These are phyloP conservation scores for Thielaviopsis ethacetica DNA, from an alignment of 2,329 filamentous ascomycete species.

Conservation along the genomic window DNA sequence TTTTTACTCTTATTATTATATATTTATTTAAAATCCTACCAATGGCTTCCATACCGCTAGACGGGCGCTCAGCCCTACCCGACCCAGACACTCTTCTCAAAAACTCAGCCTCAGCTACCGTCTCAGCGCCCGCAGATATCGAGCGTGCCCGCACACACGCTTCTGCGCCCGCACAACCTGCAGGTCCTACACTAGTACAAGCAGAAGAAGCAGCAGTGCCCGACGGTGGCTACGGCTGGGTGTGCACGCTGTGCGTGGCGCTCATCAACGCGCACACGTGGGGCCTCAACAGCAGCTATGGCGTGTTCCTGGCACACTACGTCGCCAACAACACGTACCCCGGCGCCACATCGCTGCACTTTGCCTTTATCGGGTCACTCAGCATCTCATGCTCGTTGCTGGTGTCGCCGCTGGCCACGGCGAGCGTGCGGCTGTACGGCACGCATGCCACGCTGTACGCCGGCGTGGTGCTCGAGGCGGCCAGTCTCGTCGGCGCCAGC, in stretches of 20 bases:
- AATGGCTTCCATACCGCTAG: too few relatives aligned
- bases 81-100: too few relatives aligned
- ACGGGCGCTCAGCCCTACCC: too few relatives aligned
- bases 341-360: conserved; percentile 46
- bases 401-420: conserved; percentile 51
- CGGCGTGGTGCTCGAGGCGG: conserved; percentile 47
- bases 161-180: too few relatives aligned
- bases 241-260: conserved; percentile 22
- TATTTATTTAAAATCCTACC: too few relatives aligned
- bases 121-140: too few relatives aligned
- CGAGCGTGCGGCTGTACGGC: conserved; percentile 41
- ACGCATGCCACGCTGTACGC: conserved; percentile 47
- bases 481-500: conserved; percentile 51
- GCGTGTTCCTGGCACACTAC: conserved; percentile 41
- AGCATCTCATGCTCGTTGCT: conserved; percentile 36
- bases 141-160: too few relatives aligned
- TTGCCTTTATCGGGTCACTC: conserved; percentile 53
- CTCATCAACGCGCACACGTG: conserved; percentile 55
- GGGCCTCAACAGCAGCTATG: conserved; percentile 44
- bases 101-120: too few relatives aligned
- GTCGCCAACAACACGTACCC: conserved; percentile 43
- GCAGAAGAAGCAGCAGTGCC: conserved; percentile 17
- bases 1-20: too few relatives aligned
- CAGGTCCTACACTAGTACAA: too few relatives aligned
- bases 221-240: conserved; percentile 42